Conservation (phyloP, 345 rosid species). For the Euphorbia peplus region DNA sequence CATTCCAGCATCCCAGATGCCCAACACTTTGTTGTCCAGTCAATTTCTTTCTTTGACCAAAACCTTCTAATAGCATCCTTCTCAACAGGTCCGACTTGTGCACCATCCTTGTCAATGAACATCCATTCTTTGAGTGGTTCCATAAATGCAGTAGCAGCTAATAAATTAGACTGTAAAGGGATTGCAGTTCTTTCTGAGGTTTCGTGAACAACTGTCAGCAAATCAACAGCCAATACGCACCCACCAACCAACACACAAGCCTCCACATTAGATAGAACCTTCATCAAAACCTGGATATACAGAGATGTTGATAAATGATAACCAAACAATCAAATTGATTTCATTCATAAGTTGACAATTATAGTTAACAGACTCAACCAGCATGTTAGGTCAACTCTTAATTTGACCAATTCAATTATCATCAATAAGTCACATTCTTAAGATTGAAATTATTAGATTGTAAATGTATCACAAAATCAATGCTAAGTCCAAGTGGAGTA, state of each 20-base stretch:
- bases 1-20: slow-evolving; percentile 96
- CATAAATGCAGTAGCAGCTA: slow-evolving; percentile 99
- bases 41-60: slow-evolving; percentile 88
- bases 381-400: background rate
- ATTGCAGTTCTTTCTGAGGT: slow-evolving; percentile 95
- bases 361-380: background rate
- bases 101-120: slow-evolving; percentile 72
- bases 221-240: slow-evolving; percentile 93
- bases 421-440: background rate
- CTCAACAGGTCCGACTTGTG: slow-evolving; percentile 87
- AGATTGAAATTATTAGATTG: too few relatives aligned
- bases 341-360: background rate
- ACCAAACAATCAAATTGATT: background rate
- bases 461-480: background rate
- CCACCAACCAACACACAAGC: slow-evolving; percentile 98
- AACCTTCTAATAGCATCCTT: slow-evolving; percentile 92
- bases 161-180: slow-evolving; percentile 91
- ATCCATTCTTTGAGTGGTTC: slow-evolving; percentile 99
- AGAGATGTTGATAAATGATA: slow-evolving; percentile 1
- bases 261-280: slow-evolving; percentile 83
- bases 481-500: too few relatives aligned
- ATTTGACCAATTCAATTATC: background rate
- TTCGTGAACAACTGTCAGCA: slow-evolving; percentile 92
- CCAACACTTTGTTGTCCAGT: slow-evolving; percentile 90
- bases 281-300: slow-evolving; percentile 76